phyloP scores from a whole-genome alignment of 192 early-diverging fungal genomes.

The Mycoemilia scoparia region DNA sequence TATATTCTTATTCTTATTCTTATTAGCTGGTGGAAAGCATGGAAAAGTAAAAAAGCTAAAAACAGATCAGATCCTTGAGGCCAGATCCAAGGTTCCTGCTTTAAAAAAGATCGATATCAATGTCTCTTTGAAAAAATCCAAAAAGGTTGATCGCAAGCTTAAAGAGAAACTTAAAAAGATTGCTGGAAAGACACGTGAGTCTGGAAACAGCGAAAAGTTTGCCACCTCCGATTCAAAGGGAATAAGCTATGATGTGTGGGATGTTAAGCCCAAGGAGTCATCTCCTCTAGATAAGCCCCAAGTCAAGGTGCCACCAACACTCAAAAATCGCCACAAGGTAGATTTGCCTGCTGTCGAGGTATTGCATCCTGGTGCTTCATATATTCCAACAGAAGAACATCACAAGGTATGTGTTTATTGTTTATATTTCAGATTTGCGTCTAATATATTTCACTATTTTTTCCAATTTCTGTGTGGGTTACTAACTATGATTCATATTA shows the following conservation, averaged over 20 bases:
- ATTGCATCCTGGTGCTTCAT: slow-evolving; percentile 74
- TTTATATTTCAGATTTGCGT: too few species aligned
- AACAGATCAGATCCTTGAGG: slow-evolving; percentile 70
- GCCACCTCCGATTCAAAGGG: not conserved
- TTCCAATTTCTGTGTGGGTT: not conserved
- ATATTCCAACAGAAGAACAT: slow-evolving; percentile 66
- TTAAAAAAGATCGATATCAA: slow-evolving; percentile 6
- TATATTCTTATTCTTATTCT: not conserved
- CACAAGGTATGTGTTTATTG: too few species aligned
- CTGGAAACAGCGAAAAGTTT: not conserved
- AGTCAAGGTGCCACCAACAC: not conserved
- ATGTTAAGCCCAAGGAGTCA: too few species aligned
- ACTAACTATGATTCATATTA: not conserved
- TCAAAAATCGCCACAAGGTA: slow-evolving; percentile 7
- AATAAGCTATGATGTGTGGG: slow-evolving; percentile 18
- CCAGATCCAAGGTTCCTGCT: slow-evolving; percentile 40
- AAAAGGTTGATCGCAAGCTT: slow-evolving; percentile 8
- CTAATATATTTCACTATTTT: not conserved
- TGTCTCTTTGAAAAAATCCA: slow-evolving; percentile 11
- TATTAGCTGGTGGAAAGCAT: not conserved
- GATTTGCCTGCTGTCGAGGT: slow-evolving; percentile 46
- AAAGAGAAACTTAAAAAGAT: slow-evolving; percentile 10
- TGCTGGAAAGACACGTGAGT: slow-evolving; percentile 3
- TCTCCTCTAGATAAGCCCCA: too few species aligned
- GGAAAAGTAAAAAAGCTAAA: slow-evolving; percentile 35